Conservation (phyloP, 2,329 filamentous ascomycete species). For the Ampelomyces quisqualis region DNA sequence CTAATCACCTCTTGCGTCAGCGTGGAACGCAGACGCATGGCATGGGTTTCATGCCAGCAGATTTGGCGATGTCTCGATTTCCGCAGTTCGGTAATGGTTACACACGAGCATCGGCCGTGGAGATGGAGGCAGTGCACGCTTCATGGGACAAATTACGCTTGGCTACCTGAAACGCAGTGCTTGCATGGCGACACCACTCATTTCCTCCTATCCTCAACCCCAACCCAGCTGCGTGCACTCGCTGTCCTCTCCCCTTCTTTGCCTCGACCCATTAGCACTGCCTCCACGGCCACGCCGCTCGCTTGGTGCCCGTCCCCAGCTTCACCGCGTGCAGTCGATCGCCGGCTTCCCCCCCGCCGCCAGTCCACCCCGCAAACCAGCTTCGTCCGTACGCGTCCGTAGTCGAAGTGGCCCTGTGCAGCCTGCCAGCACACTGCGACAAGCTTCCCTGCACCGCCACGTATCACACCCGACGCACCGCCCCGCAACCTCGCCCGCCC, state of each 20-base stretch:
- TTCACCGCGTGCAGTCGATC: slow-evolving; percentile 1
- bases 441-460: slow-evolving; percentile 14
- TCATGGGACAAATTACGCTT: slow-evolving; percentile 22
- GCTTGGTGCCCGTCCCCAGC: slow-evolving; percentile 4
- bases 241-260: neutral
- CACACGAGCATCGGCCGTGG: slow-evolving; percentile 4
- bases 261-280: neutral
- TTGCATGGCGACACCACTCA: slow-evolving; percentile 15
- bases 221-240: neutral
- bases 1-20: neutral
- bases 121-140: slow-evolving; percentile 16
- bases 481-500: neutral
- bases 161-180: slow-evolving; percentile 23
- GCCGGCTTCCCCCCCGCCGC: slow-evolving; percentile 3
- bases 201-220: slow-evolving; percentile 17
- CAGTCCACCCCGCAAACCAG: slow-evolving; percentile 34
- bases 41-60: neutral
- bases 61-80: neutral
- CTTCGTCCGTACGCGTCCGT: slow-evolving; percentile 22
- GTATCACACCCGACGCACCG: slow-evolving; percentile 6
- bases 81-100: neutral
- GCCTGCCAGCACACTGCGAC: slow-evolving; percentile 25
- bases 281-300: neutral
- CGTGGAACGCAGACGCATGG: neutral
- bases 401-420: slow-evolving; percentile 12